Percentiles rank a stretch among this genome's conserved stretches.
These are phyloP conservation scores for Cyclocybe aegerita DNA, from an alignment of 768 basidiomycete genomes.

Conservation along the genomic window DNA sequence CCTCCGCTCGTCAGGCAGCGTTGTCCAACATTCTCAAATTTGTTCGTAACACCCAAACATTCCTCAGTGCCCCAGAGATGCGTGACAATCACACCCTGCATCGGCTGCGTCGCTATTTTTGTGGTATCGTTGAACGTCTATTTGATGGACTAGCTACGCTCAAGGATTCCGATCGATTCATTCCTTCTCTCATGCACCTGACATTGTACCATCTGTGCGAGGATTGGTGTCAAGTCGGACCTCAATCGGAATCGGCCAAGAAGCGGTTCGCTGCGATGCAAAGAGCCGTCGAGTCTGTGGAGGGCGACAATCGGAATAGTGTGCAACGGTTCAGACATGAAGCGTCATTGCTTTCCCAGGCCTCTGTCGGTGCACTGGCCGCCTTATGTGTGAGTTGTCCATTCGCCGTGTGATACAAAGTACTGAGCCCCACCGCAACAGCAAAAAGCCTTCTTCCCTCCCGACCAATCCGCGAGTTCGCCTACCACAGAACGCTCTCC, in stretches of 20 bases:
- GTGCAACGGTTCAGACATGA: conserved; percentile 68
- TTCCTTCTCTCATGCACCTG: conserved; percentile 73
- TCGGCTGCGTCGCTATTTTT: conserved; percentile 85
- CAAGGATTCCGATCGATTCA: conserved; percentile 75
- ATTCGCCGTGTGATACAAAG: background rate
- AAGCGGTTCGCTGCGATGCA: conserved; percentile 73
- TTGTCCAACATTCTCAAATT: conserved; percentile 83
- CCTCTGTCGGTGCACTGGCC: conserved; percentile 86
- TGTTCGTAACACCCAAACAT: conserved; percentile 77
- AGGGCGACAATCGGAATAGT: conserved; percentile 51
- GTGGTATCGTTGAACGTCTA: conserved; percentile 82
- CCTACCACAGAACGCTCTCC: conserved; percentile 54
- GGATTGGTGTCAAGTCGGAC: conserved; percentile 90
- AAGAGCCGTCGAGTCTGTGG: conserved; percentile 56
- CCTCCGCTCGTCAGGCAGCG: conserved; percentile 67
- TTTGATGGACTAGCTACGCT: conserved; percentile 74
- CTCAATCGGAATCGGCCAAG: conserved; percentile 69
- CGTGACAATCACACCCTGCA: conserved; percentile 78
- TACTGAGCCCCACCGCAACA: conserved; percentile 26
- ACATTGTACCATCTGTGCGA: conserved; percentile 84
- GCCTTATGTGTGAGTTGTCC: conserved; percentile 73
- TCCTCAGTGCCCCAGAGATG: conserved; percentile 70
- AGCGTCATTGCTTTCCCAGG: conserved; percentile 69
- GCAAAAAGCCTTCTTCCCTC: conserved; percentile 78
- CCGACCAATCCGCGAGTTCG: conserved; percentile 56